Base-by-base conservation (phyloP, 768 basidiomycete species). In the Macrolepiota albuminosa region DNA sequence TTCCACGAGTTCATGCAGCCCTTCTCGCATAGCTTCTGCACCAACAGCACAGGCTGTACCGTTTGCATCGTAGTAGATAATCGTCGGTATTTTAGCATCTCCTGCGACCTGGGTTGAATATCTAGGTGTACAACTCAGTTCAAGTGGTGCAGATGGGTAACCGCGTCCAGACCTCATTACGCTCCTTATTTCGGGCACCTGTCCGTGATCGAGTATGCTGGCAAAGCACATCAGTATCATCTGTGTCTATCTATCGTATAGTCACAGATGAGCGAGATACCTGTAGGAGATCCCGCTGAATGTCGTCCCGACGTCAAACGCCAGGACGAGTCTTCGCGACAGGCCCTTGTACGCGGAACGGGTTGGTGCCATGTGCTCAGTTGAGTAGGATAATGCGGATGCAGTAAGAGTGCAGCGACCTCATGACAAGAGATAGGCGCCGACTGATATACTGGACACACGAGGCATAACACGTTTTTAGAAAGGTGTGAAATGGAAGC, bases 241-340 rank as follows among this genome's bases (percentile, higher is more conserved):
- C 10, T 31, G 18, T 18, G 29, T 29, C 18, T 37, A 13, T 29
- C 18, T 37, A 13, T 36, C 21, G 3, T 29, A 52, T 24, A 31
- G 24, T n/a, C 39, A 34, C 8, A 11, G 26, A 31, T 16, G 18
- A 31, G 18, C 10, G 4, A 6, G 4, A 31, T 43, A 54, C 54
- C 54, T 54, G 31, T 54, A 54, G 6, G 54, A 54, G 18, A 54
- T 43, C n/a, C 54, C 54, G 54, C 54, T 54, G 29, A 70, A 81
- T 4, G 80, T 83, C 6, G 79, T 84, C 9, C 83, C 83, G 2
- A 84, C 66, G 59, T 84, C 83, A 42, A 84, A 79, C 1, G 80
- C 80, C 26, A 84, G 61, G 4, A 82, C 75, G 5, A 84, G 71
- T 56, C 75, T 76, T 46, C 78, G 75, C 21, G 64, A 57, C 6